A percentile compares a stretch with the other conserved stretches of the same genome.
Evolutionary conservation across 371 early-diverging fungal genomes (phyloP).

Genomic region (Mucor velutinosus): DNA sequence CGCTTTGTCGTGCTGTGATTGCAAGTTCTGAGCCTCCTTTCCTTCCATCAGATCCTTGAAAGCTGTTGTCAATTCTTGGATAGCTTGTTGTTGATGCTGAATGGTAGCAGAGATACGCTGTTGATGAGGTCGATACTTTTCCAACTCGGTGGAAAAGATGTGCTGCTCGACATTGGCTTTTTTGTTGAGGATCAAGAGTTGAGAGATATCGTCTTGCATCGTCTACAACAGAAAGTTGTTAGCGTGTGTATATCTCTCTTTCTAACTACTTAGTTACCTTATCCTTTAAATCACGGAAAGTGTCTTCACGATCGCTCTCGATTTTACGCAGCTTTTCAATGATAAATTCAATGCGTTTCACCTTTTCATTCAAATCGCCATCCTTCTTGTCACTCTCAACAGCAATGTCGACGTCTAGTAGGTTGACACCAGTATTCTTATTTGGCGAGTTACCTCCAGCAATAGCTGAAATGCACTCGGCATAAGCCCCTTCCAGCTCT

Average conservation of each 20-base stretch:
- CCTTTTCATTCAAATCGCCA: constrained; percentile 45
- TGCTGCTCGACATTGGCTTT: constrained; percentile 79
- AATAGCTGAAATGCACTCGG: constrained; percentile 51
- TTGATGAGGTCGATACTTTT: constrained; percentile 84
- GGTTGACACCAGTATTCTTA: constrained; percentile 40
- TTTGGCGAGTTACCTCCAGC: constrained; percentile 17
- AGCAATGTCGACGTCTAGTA: constrained; percentile 68
- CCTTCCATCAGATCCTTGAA: constrained; percentile 78
- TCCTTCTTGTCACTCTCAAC: constrained; percentile 29
- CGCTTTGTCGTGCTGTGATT: constrained; percentile 68
- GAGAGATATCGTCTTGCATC: constrained; percentile 89
- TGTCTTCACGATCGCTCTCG: constrained; percentile 76
- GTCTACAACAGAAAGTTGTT: constrained; percentile 42
- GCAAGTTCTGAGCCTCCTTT: constrained; percentile 69
- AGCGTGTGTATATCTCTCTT: neutral
- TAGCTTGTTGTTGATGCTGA: constrained; percentile 74
- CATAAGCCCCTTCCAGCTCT: constrained; percentile 66
- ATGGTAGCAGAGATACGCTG: constrained; percentile 75
- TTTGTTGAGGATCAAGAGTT: constrained; percentile 81
- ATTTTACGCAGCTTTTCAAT: constrained; percentile 78
- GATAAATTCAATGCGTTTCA: constrained; percentile 68
- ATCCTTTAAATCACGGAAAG: constrained; percentile 81
- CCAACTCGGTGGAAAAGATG: constrained; percentile 87
- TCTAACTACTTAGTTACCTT: constrained; percentile 51
- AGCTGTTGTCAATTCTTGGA: constrained; percentile 75